Evolutionary conservation across 148 eudicot species (phyloP).

Genomic region (Fallopia convolvulus): DNA sequence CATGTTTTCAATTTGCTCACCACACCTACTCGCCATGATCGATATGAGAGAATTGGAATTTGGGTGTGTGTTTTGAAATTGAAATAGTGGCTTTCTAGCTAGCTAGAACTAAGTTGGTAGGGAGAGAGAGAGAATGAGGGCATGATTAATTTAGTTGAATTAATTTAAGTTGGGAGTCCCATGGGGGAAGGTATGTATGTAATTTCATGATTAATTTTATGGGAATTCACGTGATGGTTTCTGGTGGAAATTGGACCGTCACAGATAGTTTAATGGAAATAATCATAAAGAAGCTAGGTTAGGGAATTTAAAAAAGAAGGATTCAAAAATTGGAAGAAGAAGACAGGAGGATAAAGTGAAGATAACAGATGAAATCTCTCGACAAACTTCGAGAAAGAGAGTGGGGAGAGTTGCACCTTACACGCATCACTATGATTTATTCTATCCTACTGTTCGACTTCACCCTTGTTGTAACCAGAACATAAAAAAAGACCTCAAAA

Average conservation of each 20-base stretch:
- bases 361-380: conserved; percentile 8
- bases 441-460: background rate
- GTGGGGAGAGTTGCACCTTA: conserved; percentile 3
- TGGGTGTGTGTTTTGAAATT: background rate
- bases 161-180: no score
- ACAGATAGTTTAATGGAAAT: background rate
- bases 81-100: background rate
- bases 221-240: conserved; percentile 5
- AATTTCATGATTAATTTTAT: background rate
- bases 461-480: background rate
- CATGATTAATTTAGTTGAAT: background rate
- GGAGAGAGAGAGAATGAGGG: background rate
- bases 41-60: background rate
- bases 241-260: background rate
- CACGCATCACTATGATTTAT: background rate
- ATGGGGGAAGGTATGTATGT: background rate
- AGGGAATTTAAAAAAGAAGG: background rate
- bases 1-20: conserved; percentile 8
- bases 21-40: background rate
- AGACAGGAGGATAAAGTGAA: conserved; percentile 13
- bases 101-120: background rate
- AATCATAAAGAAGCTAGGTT: background rate
- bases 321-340: background rate
- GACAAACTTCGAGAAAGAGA: conserved; percentile 1
- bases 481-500: no score